phyloP scores from a whole-genome alignment of 2,329 filamentous ascomycete species.

The Exophiala sp. region DNA sequence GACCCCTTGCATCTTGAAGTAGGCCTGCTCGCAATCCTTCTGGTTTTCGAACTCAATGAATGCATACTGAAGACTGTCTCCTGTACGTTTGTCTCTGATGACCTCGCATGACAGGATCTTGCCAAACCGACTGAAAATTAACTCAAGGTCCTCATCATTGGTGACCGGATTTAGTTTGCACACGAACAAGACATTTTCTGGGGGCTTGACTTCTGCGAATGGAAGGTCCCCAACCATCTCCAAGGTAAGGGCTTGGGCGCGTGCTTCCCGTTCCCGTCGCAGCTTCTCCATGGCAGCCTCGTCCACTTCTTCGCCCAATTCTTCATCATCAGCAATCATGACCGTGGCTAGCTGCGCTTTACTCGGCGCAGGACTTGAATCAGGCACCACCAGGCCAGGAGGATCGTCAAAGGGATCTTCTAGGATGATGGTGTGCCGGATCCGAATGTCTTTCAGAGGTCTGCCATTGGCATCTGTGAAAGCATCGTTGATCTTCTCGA shows the following conservation, averaged over 20 bases:
- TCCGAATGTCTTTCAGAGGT: constrained; percentile 87
- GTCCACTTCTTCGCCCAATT: constrained; percentile 69
- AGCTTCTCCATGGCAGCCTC: constrained; percentile 73
- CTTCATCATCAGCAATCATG: constrained; percentile 83
- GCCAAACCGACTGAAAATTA: constrained; percentile 96
- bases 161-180: constrained; percentile 98
- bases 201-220: constrained; percentile 94
- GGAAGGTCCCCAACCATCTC: constrained; percentile 98
- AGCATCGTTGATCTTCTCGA: constrained; percentile 87
- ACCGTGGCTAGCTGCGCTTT: constrained; percentile 85
- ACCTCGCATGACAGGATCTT: constrained; percentile 94
- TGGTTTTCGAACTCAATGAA: constrained; percentile 97
- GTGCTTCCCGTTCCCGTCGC: constrained; percentile 80
- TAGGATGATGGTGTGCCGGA: constrained; percentile 84
- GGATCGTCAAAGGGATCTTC: constrained; percentile 92
- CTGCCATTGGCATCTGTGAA: constrained; percentile 81
- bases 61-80: constrained; percentile 92
- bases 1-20: constrained; percentile 98
- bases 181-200: constrained; percentile 94
- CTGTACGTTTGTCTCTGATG: constrained; percentile 86
- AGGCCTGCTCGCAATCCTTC: constrained; percentile 85
- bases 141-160: constrained; percentile 83
- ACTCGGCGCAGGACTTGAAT: constrained; percentile 71
- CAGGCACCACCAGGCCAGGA: constrained; percentile 65
- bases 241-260: constrained; percentile 86